Base-by-base conservation (phyloP, 176 grass and related monocot species). In the Zoysia pacifica region DNA sequence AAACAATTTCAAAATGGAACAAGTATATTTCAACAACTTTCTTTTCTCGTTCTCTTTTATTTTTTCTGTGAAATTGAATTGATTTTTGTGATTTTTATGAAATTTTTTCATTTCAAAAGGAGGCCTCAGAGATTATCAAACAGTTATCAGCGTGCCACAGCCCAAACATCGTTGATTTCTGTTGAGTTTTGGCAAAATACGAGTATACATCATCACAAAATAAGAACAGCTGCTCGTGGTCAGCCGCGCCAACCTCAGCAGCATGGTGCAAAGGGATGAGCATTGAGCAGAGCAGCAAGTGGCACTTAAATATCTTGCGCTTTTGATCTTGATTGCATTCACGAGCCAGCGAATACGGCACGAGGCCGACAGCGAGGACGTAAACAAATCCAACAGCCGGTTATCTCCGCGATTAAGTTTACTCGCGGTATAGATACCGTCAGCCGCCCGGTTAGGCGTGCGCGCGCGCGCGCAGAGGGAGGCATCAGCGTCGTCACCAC, bases 361-460 rank as follows among this genome's bases (percentile, higher is more conserved):
- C 80, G 82, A 84, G 74, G 18, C 45, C 36, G 36, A 45, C 58
- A 44, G 8, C 45, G 37, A 70, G 12, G 39, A 50, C 40, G 11
- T 49, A 15, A 65, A 65, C 39, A 78, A 3, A 38, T 49, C 51
- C 36, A 6, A 19, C 28, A 38, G 5, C 20, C 59, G 44, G 3
- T 9, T 5, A 37, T 11, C 6, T n/a, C 39, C 62, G 9, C 43
- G 62, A 20, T 49, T 3, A 6, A 79, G 44, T 63, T 47, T 76
- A 62, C 74, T 14, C 28, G 11, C 12, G 10, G 46, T 52, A 52
- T 79, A 79, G 35, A 79, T 56, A 69, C 15, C 39, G 3, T 11
- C 28, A 11, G 58, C 37, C 43, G 0, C 49, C 49, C 77, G 38
- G 39, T 4, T 2, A 68, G 63, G 28, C 63, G 28, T 0, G 28